These are phyloP conservation scores for Monotropa hypopitys DNA, from an alignment of 179 eudicot genomes.

Conservation along the genomic window DNA sequence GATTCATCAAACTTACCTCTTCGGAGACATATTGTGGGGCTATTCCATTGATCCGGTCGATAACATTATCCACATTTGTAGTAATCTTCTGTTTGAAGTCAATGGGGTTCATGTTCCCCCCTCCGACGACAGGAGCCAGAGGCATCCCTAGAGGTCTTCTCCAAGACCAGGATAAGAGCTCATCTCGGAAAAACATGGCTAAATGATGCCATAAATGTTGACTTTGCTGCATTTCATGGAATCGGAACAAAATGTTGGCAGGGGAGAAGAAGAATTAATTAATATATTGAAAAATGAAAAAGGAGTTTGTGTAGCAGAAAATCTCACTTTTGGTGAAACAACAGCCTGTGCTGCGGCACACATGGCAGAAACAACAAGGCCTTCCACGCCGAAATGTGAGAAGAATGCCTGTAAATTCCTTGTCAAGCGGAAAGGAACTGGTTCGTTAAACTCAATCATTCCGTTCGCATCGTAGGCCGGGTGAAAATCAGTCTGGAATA, in stretches of 20 bases:
- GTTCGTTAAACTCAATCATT: conserved; percentile 94
- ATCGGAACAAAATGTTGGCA: not conserved
- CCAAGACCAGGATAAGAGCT: conserved; percentile 97
- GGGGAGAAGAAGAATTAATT: not conserved
- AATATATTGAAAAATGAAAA: not conserved
- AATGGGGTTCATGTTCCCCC: conserved; percentile 58
- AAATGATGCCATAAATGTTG: conserved; percentile 92
- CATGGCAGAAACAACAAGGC: conserved; percentile 92
- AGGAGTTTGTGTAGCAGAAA: not conserved
- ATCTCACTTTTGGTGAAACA: conserved; percentile 71
- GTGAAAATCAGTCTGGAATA: conserved; percentile 96
- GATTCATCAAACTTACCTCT: conserved; percentile 43
- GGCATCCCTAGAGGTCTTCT: conserved; percentile 96
- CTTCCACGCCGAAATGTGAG: conserved; percentile 96
- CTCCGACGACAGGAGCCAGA: conserved; percentile 58
- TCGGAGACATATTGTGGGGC: conserved; percentile 77
- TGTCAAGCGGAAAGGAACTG: conserved; percentile 93
- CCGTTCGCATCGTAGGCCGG: conserved; percentile 98
- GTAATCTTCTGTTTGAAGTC: conserved; percentile 85
- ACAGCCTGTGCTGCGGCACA: conserved; percentile 93
- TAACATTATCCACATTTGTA: conserved; percentile 69
- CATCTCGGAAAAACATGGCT: conserved; percentile 99
- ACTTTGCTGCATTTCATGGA: conserved; percentile 52
- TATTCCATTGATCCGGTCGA: conserved; percentile 52
- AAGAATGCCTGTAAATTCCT: conserved; percentile 93